Conservation (phyloP, 169 alveolate species). For the Cryptosporidium canis region DNA sequence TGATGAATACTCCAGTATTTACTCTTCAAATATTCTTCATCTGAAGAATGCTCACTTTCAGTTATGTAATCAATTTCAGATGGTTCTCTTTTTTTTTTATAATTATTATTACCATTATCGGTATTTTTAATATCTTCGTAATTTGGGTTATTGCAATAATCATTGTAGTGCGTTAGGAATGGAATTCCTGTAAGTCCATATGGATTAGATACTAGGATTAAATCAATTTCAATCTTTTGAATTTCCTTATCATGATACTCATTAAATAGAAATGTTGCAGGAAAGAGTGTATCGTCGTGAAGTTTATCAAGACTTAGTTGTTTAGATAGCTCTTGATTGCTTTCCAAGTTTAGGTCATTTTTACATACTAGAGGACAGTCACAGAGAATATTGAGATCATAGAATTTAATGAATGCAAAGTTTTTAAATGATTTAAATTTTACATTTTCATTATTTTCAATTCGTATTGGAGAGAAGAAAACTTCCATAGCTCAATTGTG, state of each 20-base stretch:
- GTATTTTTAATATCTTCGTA: not conserved
- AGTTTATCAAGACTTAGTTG: slow-evolving; percentile 32
- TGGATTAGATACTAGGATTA: slow-evolving; percentile 49
- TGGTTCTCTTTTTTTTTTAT: not conserved
- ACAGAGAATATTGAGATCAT: slow-evolving; percentile 64
- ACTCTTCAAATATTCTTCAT: not conserved
- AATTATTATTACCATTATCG: not conserved
- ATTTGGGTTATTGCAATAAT: not conserved
- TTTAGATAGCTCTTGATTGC: slow-evolving; percentile 9
- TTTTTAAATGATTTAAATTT: slow-evolving; percentile 15
- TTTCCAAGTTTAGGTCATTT: slow-evolving; percentile 2
- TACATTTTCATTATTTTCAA: not conserved
- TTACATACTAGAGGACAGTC: slow-evolving; percentile 61
- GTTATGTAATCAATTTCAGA: not conserved
- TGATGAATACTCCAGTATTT: slow-evolving; percentile 7
- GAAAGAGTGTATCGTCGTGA: slow-evolving; percentile 38
- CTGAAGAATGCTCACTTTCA: not conserved
- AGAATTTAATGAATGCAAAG: slow-evolving; percentile 24
- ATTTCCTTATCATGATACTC: not conserved
- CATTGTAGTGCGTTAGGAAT: slow-evolving; percentile 27
- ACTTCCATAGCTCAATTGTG: slow-evolving; percentile 25
- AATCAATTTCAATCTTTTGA: slow-evolving; percentile 46
- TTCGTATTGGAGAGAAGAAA: slow-evolving; percentile 32
- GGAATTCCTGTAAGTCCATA: slow-evolving; percentile 58
- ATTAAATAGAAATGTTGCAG: slow-evolving; percentile 46